Conservation (phyloP, 495 filamentous ascomycete genomes). For the Podospora sp. region DNA sequence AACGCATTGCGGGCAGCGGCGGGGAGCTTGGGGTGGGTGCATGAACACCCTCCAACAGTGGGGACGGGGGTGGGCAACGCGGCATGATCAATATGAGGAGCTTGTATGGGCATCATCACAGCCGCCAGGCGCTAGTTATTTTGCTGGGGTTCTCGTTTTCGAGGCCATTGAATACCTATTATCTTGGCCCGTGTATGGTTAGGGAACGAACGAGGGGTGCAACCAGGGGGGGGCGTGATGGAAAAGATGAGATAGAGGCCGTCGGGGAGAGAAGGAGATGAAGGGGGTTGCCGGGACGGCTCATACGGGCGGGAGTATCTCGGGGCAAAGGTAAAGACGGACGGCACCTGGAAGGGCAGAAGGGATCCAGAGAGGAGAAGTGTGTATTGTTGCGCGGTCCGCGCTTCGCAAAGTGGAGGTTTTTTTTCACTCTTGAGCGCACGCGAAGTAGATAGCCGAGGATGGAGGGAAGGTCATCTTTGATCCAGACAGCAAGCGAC, state of each 20-base stretch:
- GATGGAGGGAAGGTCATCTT: background rate
- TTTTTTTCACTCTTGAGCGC: background rate
- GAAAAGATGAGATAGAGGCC: background rate
- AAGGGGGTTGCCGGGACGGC: background rate
- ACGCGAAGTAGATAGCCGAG: background rate
- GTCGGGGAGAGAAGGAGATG: background rate
- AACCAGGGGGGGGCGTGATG: background rate
- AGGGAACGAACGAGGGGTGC: background rate
- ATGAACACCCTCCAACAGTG: background rate
- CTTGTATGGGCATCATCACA: background rate
- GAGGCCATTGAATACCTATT: background rate
- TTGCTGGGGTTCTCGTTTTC: background rate
- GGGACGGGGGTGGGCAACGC: background rate
- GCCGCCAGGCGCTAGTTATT: background rate
- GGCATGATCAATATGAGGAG: conserved; percentile 1
- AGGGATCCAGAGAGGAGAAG: too few species aligned
- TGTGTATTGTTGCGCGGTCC: background rate
- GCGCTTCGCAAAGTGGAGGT: background rate
- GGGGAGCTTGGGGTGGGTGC: background rate
- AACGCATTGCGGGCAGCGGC: background rate
- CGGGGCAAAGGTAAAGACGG: background rate
- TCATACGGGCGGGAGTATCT: background rate
- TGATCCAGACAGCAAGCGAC: background rate
- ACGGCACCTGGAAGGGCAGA: background rate
- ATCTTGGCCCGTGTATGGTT: background rate